Evolutionary conservation across 768 basidiomycete genomes (phyloP).

Genomic region (Amanita rimosa): DNA sequence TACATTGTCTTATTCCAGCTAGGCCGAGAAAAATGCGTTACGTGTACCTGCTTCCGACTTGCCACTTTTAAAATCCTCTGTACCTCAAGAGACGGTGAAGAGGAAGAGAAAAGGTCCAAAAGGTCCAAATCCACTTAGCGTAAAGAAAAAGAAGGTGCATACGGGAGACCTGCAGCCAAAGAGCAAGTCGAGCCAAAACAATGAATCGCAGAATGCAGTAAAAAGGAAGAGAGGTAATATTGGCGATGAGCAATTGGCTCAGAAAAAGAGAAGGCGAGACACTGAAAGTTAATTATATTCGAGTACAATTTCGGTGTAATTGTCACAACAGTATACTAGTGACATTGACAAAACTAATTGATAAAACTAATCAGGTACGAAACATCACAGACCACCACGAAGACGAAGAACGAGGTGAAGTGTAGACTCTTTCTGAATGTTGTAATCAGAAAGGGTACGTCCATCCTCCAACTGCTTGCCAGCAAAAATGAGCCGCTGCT

Average conservation of each 20-base stretch:
- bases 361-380: no score
- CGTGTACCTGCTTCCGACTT: slow-evolving; percentile 39
- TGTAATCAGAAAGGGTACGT: slow-evolving; percentile 67
- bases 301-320: neutral
- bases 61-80: slow-evolving; percentile 25
- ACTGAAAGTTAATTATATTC: no score
- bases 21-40: slow-evolving; percentile 59
- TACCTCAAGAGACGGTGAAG: slow-evolving; percentile 23
- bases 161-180: slow-evolving; percentile 27
- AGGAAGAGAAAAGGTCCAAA: slow-evolving; percentile 66
- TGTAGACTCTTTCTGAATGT: slow-evolving; percentile 68
- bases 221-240: slow-evolving; percentile 11
- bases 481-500: slow-evolving; percentile 71
- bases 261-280: slow-evolving; percentile 3
- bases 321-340: neutral
- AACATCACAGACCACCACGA: slow-evolving; percentile 44
- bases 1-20: neutral
- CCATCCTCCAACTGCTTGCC: slow-evolving; percentile 76
- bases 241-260: slow-evolving; percentile 6
- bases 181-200: slow-evolving; percentile 2
- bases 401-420: slow-evolving; percentile 66
- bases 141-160: slow-evolving; percentile 59
- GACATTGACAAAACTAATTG: neutral
- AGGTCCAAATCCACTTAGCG: slow-evolving; percentile 84
- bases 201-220: slow-evolving; percentile 13